phyloP scores from a whole-genome alignment of 495 filamentous ascomycete species.

The Xylaria grammica region DNA sequence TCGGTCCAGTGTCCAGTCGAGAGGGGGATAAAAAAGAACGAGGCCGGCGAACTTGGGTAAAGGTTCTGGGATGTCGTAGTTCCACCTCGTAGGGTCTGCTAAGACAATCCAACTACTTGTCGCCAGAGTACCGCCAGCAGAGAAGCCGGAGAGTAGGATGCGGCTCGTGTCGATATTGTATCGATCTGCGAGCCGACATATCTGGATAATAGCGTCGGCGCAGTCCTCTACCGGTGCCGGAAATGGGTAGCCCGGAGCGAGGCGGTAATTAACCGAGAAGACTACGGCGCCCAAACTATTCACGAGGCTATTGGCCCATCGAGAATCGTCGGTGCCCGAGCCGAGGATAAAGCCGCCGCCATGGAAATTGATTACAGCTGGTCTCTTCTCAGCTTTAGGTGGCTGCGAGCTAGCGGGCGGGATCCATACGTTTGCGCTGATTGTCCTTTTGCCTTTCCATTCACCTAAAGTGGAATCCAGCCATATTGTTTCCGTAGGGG shows the following conservation, averaged over 20 bases:
- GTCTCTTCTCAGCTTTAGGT: constrained; percentile 31
- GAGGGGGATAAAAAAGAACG: constrained; percentile 73
- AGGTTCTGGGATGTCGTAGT: constrained; percentile 27
- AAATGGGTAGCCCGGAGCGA: constrained; percentile 70
- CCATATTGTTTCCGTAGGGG: constrained; percentile 27
- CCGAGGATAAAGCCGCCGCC: constrained; percentile 72
- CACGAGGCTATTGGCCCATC: constrained; percentile 54
- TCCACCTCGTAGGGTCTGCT: constrained; percentile 59
- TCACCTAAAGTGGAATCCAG: constrained; percentile 26
- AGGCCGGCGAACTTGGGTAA: constrained; percentile 20
- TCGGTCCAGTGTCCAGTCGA: constrained; percentile 72
- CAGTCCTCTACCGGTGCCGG: constrained; percentile 70
- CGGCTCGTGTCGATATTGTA: constrained; percentile 24
- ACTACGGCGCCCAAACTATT: constrained; percentile 55
- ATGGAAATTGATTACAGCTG: constrained; percentile 66
- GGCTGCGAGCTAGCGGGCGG: constrained; percentile 16
- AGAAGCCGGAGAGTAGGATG: constrained; percentile 74
- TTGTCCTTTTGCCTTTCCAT: constrained; percentile 21
- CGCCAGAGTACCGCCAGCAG: constrained; percentile 74
- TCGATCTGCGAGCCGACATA: constrained; percentile 56
- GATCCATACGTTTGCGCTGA: constrained; percentile 29
- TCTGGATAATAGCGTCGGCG: constrained; percentile 63
- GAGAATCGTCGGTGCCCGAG: constrained; percentile 62
- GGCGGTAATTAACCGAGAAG: constrained; percentile 67
- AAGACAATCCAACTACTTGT: constrained; percentile 59